These are phyloP conservation scores for Cladophialophora carrionii DNA, from an alignment of 2,329 filamentous ascomycete genomes.

Conservation along the genomic window DNA sequence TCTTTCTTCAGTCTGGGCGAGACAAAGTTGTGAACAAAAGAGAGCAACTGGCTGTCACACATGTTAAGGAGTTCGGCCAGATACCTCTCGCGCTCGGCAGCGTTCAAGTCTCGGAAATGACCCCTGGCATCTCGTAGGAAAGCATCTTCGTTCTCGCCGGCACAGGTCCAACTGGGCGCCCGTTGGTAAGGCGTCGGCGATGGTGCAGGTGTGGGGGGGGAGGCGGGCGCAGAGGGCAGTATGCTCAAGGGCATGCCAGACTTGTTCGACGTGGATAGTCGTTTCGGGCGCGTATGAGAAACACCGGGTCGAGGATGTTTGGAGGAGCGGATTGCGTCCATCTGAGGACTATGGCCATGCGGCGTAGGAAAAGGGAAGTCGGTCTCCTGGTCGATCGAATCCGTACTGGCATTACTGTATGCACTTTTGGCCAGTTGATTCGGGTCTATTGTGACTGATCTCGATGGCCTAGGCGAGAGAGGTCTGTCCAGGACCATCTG, in stretches of 20 bases:
- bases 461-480: constrained; percentile 36
- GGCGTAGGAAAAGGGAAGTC: constrained; percentile 43
- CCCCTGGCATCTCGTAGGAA: constrained; percentile 77
- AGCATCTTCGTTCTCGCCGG: constrained; percentile 73
- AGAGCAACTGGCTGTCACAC: constrained; percentile 92
- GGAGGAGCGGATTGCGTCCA: constrained; percentile 41
- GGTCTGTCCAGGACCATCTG: constrained; percentile 32
- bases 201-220: constrained; percentile 68
- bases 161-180: constrained; percentile 54
- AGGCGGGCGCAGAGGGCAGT: constrained; percentile 67
- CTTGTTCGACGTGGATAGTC: constrained; percentile 35
- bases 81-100: constrained; percentile 75
- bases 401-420: constrained; percentile 32
- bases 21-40: constrained; percentile 95
- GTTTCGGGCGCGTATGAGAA: constrained; percentile 38
- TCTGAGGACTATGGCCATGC: constrained; percentile 38
- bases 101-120: constrained; percentile 77
- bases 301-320: constrained; percentile 41
- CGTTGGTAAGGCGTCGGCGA: constrained; percentile 66
- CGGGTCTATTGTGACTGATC: constrained; percentile 34
- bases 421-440: constrained; percentile 28
- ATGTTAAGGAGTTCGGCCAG: constrained; percentile 87
- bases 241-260: constrained; percentile 62
- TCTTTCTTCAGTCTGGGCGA: constrained; percentile 94
- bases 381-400: constrained; percentile 41